Evolutionary conservation across 768 basidiomycete species (phyloP), one percentile per base, ranked within the genome.

Genomic region (Mycena capillaripes): DNA sequence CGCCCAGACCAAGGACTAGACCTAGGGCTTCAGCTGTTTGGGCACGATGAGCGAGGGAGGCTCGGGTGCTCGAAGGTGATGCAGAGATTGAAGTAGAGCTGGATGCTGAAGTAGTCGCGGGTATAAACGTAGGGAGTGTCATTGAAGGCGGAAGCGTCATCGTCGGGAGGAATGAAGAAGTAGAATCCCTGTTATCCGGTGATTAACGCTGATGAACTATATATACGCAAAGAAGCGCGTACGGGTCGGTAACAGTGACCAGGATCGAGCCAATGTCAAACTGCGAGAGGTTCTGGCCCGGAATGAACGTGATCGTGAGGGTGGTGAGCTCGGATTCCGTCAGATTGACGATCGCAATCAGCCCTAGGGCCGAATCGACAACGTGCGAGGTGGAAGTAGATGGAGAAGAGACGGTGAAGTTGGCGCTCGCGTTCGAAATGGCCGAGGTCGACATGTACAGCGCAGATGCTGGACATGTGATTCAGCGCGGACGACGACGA

Each of bases 341-440:
- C 19, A 90, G 81, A 48, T 85, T 75, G 1, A 87, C 75, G 27
- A 87, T 80, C 30, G 80, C 75, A 30, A 86, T 82, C 30, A 83
- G 77, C 27, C 79, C 81, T 36, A 85, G 78, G 10, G 84, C 81
- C 0, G 89, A 85, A 72, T 89, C 83, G 57, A 89, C 81, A 25
- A 75, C n/a, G 8, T 73, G 70, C 0, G 81, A 83, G 50, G 86
- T 73, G 4, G 82, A 75, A 2, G 70, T 76, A n/a, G 86, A 81
- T 21, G 72, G 59, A 0, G 83, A 82, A 7, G 87, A 85, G 34
- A 89, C 70, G 1, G 89, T 88, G 40, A 91, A 79, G 70, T 90
- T 90, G 68, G 87, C 80, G 23, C 84, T 86, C 3, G 89, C 89
- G 67, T 88, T 89, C 7, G 89, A 89, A 2, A 77, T 73, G 16